phyloP scores from a whole-genome alignment of 2,329 filamentous ascomycete genomes.

The Aspergillus floridensis region DNA sequence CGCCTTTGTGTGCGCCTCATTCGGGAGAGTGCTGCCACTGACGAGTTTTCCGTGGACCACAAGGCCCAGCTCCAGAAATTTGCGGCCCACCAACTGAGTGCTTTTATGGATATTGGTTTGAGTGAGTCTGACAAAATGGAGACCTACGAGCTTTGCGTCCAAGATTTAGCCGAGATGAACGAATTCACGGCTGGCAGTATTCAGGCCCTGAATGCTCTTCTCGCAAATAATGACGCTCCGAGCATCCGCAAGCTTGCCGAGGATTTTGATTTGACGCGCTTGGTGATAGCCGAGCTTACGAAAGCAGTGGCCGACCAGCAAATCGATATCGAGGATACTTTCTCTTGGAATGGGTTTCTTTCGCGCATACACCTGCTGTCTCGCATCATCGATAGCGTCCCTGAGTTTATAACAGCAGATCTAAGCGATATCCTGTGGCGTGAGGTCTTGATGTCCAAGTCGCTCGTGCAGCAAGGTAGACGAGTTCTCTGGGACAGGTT shows the following conservation, averaged over 20 bases:
- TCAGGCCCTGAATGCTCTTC: conserved; percentile 56
- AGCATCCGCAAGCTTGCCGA: conserved; percentile 59
- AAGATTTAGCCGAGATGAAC: conserved; percentile 64
- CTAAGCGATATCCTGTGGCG: conserved; percentile 68
- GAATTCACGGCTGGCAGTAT: conserved; percentile 69
- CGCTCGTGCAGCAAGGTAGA: conserved; percentile 60
- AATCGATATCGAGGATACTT: conserved; percentile 39
- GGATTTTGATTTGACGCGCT: conserved; percentile 60
- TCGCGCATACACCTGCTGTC: conserved; percentile 59
- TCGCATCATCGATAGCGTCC: conserved; percentile 59
- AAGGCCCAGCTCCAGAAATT: conserved; percentile 63
- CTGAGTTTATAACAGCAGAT: conserved; percentile 60
- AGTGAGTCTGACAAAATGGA: conserved; percentile 56
- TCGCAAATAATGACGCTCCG: conserved; percentile 41
- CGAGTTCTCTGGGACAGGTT: conserved; percentile 69
- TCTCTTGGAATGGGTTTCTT: conserved; percentile 46
- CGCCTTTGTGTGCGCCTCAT: conserved; percentile 65
- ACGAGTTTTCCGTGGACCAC: conserved; percentile 54
- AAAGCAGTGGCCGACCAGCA: conserved; percentile 49
- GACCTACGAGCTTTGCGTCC: conserved; percentile 66
- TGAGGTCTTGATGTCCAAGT: conserved; percentile 64
- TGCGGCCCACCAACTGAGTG: conserved; percentile 60
- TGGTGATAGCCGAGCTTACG: conserved; percentile 65
- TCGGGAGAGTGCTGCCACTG: conserved; percentile 64
- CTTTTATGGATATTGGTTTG: conserved; percentile 58